Evolutionary conservation across 23 red algal genomes (phyloP), one percentile per base, ranked within the genome.

Genomic region (Gracilaria vermiculophylla): DNA sequence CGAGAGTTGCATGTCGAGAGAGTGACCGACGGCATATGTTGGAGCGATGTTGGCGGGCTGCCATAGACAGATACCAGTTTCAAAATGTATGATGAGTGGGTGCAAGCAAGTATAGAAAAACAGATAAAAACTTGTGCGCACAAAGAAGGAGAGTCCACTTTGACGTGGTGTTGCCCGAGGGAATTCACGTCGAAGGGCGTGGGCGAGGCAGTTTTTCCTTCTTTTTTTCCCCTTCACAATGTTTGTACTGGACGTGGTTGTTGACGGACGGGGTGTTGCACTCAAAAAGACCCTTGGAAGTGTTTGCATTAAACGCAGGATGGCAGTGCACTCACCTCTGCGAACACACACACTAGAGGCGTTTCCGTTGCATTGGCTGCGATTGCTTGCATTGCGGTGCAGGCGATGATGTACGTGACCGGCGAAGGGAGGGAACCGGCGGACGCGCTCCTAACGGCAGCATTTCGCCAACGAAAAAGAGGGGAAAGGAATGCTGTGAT

Each of bases 21-120:
- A 48, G 36, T 47, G 67, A 48, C 31, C 23, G 0, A 19, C 9
- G 23, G 36, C 37, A 73, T 45, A 73, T 42, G 28, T 73, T 45
- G 67, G 36, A 19, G 37, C 1, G 3, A 73, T 42, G 28, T 73
- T 45, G 67, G 67, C 67, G 67, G 40, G 3, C 16, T 48, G 17
- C 36, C 40, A 9, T 28, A 48, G 17, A 47, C 28, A 73, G 7
- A 12, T 28, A 48, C 20, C n/a, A 14, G 20, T 73, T 73, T 73
- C 39, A 33, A 73, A 47, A 73, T 45, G 67, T 48, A 73, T 48
- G 55, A 60, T 60, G 58, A 64, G 58, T 64, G 58, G 58, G 58
- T 64, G 58, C 58, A 28, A 64, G 58, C 29, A 36, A 2, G 6
- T 35, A 34, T 34, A 36, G 58, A 64, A 64, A 34, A 34, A 28